Evolutionary conservation across 2,329 filamentous ascomycete genomes (phyloP).

Genomic region (Penicillium sp.): DNA sequence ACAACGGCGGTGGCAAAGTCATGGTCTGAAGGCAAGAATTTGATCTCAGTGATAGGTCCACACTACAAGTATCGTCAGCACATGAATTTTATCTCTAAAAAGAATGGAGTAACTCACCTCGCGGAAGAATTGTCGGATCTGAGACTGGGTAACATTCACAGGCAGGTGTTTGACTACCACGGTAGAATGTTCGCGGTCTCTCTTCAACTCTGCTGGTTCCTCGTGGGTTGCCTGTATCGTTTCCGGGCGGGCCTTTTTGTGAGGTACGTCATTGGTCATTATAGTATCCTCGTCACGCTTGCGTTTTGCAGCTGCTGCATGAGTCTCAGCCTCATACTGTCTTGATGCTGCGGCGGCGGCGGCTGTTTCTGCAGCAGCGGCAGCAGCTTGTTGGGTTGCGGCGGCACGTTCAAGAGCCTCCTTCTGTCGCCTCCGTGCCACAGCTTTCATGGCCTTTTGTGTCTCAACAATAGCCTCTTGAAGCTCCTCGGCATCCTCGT

Average conservation of each 20-base stretch:
- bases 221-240: constrained; percentile 23
- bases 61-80: constrained; percentile 44
- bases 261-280: constrained; percentile 50
- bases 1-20: constrained; percentile 68
- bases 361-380: constrained; percentile 17
- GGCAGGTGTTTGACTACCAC: constrained; percentile 79
- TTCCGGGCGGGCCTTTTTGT: constrained; percentile 64
- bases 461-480: constrained; percentile 70
- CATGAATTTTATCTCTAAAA: neutral
- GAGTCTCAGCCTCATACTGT: neutral
- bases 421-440: constrained; percentile 61
- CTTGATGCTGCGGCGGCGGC: constrained; percentile 14
- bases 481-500: constrained; percentile 73
- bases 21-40: constrained; percentile 60
- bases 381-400: neutral
- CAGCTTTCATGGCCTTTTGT: constrained; percentile 62
- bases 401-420: constrained; percentile 48
- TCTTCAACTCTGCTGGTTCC: constrained; percentile 51
- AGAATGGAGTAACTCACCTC: constrained; percentile 46
- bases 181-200: constrained; percentile 87
- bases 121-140: constrained; percentile 83
- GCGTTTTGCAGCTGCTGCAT: constrained; percentile 53
- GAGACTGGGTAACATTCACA: constrained; percentile 62
- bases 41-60: constrained; percentile 75
- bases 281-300: constrained; percentile 62